A percentile compares a stretch with the other conserved stretches of the same genome.
These are phyloP conservation scores for Camelina neglecta DNA, from an alignment of 345 rosid genomes.

Conservation along the genomic window DNA sequence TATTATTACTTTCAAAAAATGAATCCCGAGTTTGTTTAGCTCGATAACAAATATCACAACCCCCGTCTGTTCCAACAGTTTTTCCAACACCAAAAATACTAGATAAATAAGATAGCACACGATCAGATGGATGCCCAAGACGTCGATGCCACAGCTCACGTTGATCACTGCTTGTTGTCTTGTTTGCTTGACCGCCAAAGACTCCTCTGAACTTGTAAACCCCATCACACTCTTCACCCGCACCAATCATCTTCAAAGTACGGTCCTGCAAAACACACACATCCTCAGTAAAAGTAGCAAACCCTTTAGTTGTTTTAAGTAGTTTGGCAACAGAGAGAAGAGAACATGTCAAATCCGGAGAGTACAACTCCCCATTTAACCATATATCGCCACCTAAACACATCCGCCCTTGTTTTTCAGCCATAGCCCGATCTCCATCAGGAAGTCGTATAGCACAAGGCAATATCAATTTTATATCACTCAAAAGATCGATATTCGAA, in stretches of 20 bases:
- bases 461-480: not conserved
- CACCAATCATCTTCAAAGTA: too few relatives aligned
- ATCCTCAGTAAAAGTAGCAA: too few relatives aligned
- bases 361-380: too few relatives aligned
- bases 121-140: not conserved
- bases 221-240: too few relatives aligned
- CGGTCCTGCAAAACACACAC: too few relatives aligned
- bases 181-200: not conserved
- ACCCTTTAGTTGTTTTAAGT: too few relatives aligned
- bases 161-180: not conserved
- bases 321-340: too few relatives aligned
- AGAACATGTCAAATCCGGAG: too few relatives aligned
- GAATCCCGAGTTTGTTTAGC: not conserved
- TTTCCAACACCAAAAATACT: not conserved
- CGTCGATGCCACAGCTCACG: not conserved
- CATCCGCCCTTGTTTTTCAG: not conserved
- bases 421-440: not conserved
- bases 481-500: not conserved
- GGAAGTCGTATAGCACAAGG: not conserved
- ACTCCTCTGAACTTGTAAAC: too few relatives aligned
- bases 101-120: not conserved
- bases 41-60: slow-evolving; percentile 1
- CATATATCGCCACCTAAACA: too few relatives aligned
- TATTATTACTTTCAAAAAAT: not conserved
- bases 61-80: not conserved